Percentiles rank a stretch among this genome's conserved stretches.
Evolutionary conservation across 139 green algal genomes (phyloP).

Genomic region (Volvox africanus): DNA sequence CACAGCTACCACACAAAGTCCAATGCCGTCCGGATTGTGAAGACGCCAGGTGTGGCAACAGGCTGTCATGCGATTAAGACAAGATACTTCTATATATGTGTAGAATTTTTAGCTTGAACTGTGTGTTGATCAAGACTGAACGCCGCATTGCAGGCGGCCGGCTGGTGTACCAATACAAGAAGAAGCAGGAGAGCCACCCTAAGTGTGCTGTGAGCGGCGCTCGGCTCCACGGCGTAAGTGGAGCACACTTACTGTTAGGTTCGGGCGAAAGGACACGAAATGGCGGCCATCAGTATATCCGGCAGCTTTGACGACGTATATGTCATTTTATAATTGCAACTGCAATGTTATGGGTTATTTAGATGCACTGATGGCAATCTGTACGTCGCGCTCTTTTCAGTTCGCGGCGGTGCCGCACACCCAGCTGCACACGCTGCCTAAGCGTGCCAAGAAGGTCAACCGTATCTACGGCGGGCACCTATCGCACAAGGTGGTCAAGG

Average conservation of each 20-base stretch:
- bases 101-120: not conserved
- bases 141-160: constrained; percentile 82
- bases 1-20: constrained; percentile 95
- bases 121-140: not conserved
- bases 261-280: not conserved
- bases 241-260: not conserved
- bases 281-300: not conserved
- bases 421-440: constrained; percentile 63
- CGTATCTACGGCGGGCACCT: constrained; percentile 95
- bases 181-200: constrained; percentile 88
- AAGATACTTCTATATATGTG: too few relatives aligned
- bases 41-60: constrained; percentile 88
- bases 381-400: not conserved
- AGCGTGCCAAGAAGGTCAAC: constrained; percentile 96
- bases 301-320: not conserved
- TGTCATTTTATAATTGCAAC: not conserved
- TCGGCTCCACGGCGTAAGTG: constrained; percentile 85
- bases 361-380: not conserved
- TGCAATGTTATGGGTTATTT: not conserved
- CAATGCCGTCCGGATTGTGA: constrained; percentile 92
- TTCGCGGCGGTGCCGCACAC: constrained; percentile 35
- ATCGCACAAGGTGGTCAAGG: constrained; percentile 84
- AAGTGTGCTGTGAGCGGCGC: constrained; percentile 87
- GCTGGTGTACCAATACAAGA: constrained; percentile 91
- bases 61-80: too few relatives aligned